Evolutionary conservation across 148 eudicot genomes (phyloP).

Genomic region (Simmondsia chinensis): DNA sequence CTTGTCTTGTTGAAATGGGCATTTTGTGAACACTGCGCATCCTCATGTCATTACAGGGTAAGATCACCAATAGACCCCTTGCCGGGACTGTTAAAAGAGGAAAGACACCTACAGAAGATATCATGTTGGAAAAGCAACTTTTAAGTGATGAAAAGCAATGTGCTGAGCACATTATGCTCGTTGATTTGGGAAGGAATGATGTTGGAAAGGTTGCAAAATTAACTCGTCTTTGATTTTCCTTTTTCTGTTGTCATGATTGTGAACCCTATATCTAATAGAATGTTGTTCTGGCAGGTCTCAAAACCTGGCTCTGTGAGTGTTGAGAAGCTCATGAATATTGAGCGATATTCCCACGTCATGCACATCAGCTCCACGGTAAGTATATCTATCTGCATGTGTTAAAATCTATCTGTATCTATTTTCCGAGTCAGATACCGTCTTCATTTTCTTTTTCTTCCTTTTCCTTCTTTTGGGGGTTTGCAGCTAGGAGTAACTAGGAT

Average conservation of each 20-base stretch:
- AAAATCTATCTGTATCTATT: too few species aligned
- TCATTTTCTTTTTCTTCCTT: too few species aligned
- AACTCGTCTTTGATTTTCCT: too few species aligned
- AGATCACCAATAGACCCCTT: conserved; percentile 52
- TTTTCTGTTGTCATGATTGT: too few species aligned
- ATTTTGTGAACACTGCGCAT: neutral
- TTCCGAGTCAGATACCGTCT: too few species aligned
- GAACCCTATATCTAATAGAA: conserved; percentile 3
- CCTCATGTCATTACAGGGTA: conserved; percentile 27
- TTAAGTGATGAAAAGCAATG: conserved; percentile 55
- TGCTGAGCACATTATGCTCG: conserved; percentile 65
- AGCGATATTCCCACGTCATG: conserved; percentile 98
- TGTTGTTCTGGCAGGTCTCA: conserved; percentile 51
- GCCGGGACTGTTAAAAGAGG: conserved; percentile 53
- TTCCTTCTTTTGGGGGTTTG: too few species aligned
- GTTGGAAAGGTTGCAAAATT: conserved; percentile 86
- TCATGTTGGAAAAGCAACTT: conserved; percentile 47
- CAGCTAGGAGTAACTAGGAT: too few species aligned
- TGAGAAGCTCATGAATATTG: conserved; percentile 89
- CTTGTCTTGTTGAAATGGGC: too few species aligned
- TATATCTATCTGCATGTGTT: conserved; percentile 4
- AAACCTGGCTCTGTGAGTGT: conserved; percentile 92
- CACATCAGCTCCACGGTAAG: conserved; percentile 98
- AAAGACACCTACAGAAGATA: conserved; percentile 53
- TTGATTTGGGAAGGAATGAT: conserved; percentile 60